Percentiles rank a stretch among this genome's conserved stretches.
These are phyloP conservation scores for Neofusicoccum umdonicola DNA, from an alignment of 2,329 filamentous ascomycete genomes.

Conservation along the genomic window DNA sequence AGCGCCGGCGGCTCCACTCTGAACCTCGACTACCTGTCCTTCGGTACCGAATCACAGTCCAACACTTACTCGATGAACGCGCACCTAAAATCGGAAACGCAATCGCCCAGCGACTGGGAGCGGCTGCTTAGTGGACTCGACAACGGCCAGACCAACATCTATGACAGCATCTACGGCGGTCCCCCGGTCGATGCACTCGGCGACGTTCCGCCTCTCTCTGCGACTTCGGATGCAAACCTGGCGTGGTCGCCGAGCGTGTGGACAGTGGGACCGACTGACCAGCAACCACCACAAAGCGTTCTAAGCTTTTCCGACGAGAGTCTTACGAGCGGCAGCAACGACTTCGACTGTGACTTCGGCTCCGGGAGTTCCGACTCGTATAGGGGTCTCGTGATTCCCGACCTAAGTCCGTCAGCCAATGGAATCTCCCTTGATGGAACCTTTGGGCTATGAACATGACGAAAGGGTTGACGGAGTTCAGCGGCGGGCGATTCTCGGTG, in stretches of 20 bases:
- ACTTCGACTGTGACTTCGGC: constrained; percentile 34
- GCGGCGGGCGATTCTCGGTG: constrained; percentile 4
- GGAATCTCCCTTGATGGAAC: background rate
- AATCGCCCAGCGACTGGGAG: constrained; percentile 73
- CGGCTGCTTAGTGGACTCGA: constrained; percentile 76
- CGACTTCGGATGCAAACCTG: constrained; percentile 29
- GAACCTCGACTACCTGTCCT: constrained; percentile 51
- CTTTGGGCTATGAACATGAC: background rate
- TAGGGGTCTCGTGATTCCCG: constrained; percentile 19
- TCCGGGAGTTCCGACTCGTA: constrained; percentile 22
- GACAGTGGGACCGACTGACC: constrained; percentile 30
- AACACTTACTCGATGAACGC: constrained; percentile 26
- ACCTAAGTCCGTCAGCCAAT: constrained; percentile 12
- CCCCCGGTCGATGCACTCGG: constrained; percentile 45
- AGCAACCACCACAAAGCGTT: constrained; percentile 50
- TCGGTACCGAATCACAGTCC: constrained; percentile 38
- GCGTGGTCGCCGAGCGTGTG: constrained; percentile 38
- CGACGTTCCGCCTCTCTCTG: constrained; percentile 31
- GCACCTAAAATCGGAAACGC: constrained; percentile 43
- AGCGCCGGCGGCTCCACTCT: constrained; percentile 28
- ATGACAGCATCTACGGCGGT: constrained; percentile 76
- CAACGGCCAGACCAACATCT: constrained; percentile 77
- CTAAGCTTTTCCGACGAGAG: constrained; percentile 61
- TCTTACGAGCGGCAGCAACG: constrained; percentile 53
- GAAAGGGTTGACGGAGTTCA: background rate